Evolutionary conservation across 106 monocot species (phyloP), one percentile per base, ranked within the genome.

Genomic region (Phalaenopsis aphrodite): DNA sequence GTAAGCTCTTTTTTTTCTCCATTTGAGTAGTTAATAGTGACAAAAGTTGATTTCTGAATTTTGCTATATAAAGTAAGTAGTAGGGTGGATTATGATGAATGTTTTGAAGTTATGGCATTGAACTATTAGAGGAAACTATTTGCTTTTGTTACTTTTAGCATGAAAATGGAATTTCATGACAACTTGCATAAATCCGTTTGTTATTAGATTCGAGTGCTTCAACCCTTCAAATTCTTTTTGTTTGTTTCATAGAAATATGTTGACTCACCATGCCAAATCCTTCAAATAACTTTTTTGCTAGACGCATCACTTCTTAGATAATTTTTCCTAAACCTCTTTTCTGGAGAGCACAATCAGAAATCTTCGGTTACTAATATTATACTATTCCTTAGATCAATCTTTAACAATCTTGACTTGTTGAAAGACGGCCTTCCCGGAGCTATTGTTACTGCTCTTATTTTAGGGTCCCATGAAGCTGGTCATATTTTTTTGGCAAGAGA

Each of bases 371-470:
- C 19, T 82, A 45, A 77, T 77, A 46, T 15, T 37, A 42, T 47
- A 19, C 42, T 68, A 72, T 85, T 23, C 36, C 43, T 85, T 86
- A 97, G 97, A 77, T 92, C 92, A 73, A 86, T 79, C 81, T 88
- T 97, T 85, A 94, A 94, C 73, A 97, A 97, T 84, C 75, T 89
- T 78, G 86, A 82, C n/a, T 82, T 97, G 75, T 80, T 97, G 79
- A 90, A 85, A 82, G 92, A 92, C 79, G 97, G 97, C 15, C 76
- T 97, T 81, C 87, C 87, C 78, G 97, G 97, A 84, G 90, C 92
- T 18, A 80, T 97, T 78, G 87, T 89, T 57, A 97, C 89, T 56
- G 86, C 84, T 77, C 72, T 88, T 68, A 66, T 97, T 83, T 75
- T 97, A 65, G 92, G 81, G 4, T 76, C 79, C 75, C 94, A 97